Conservation (phyloP, 73 alveolate species). For the Stentor coeruleus region DNA sequence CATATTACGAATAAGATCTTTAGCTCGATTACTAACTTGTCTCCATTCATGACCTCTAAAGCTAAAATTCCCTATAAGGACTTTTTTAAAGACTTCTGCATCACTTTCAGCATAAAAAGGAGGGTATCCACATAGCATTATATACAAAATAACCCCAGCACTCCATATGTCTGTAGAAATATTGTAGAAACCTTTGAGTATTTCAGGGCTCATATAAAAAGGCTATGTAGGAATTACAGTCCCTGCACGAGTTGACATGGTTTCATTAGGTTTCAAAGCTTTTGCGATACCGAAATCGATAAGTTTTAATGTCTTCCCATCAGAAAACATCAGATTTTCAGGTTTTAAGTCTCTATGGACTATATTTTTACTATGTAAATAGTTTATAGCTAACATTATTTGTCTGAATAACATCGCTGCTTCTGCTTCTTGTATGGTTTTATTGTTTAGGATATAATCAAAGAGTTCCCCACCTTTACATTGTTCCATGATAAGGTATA, state of each 20-base stretch:
- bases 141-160: slow-evolving; percentile 55
- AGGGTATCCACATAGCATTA: slow-evolving; percentile 57
- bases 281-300: slow-evolving; percentile 27
- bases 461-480: slow-evolving; percentile 46
- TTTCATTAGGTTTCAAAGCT: background rate
- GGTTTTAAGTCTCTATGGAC: slow-evolving; percentile 27
- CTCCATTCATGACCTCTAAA: slow-evolving; percentile 52
- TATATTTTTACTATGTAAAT: slow-evolving; percentile 19
- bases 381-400: background rate
- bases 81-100: slow-evolving; percentile 34
- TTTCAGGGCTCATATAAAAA: slow-evolving; percentile 70
- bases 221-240: slow-evolving; percentile 40
- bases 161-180: slow-evolving; percentile 60
- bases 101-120: slow-evolving; percentile 55
- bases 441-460: slow-evolving; percentile 22
- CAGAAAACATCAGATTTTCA: slow-evolving; percentile 26
- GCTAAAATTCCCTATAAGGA: slow-evolving; percentile 29
- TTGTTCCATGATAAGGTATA: slow-evolving; percentile 41
- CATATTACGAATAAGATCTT: slow-evolving; percentile 37
- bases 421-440: background rate
- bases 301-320: background rate
- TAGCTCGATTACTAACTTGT: slow-evolving; percentile 44
- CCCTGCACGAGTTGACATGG: slow-evolving; percentile 41
- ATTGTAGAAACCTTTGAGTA: slow-evolving; percentile 49
- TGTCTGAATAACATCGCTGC: slow-evolving; percentile 6